These are phyloP conservation scores for Aspergillus avenaceus DNA, from an alignment of 495 filamentous ascomycete species.

Conservation along the genomic window DNA sequence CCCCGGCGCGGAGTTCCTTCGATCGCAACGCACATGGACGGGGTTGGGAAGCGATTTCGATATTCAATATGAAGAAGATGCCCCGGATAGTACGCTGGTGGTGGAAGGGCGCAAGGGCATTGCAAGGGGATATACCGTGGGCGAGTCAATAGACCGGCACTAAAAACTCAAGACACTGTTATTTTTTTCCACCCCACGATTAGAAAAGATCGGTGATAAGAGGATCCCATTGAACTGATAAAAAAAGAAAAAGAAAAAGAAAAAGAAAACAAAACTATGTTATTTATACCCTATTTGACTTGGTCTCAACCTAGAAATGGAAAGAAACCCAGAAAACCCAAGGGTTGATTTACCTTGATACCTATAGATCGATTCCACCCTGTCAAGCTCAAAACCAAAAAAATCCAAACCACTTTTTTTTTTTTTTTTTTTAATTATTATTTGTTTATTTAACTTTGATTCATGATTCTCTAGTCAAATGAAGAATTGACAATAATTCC, in stretches of 20 bases:
- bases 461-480: background rate
- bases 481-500: background rate
- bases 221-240: background rate
- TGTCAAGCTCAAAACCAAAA: no score
- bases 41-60: conserved; percentile 86
- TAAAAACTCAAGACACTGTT: no score
- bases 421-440: background rate
- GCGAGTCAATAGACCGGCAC: conserved; percentile 43
- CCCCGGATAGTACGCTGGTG: conserved; percentile 47
- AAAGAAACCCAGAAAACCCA: no score
- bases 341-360: no score
- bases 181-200: background rate
- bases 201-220: background rate
- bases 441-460: background rate
- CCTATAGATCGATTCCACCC: background rate
- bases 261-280: no score
- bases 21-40: conserved; percentile 82
- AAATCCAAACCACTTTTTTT: no score
- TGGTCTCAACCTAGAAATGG: background rate
- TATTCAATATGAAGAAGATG: conserved; percentile 58
- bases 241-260: no score
- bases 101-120: conserved; percentile 87
- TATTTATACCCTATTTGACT: background rate
- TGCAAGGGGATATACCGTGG: conserved; percentile 84
- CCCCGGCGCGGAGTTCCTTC: conserved; percentile 83